A percentile compares a stretch with the other conserved stretches of the same genome.
These are phyloP conservation scores for Exophiala oligosperma DNA, from an alignment of 2,329 filamentous ascomycete species.

Conservation along the genomic window DNA sequence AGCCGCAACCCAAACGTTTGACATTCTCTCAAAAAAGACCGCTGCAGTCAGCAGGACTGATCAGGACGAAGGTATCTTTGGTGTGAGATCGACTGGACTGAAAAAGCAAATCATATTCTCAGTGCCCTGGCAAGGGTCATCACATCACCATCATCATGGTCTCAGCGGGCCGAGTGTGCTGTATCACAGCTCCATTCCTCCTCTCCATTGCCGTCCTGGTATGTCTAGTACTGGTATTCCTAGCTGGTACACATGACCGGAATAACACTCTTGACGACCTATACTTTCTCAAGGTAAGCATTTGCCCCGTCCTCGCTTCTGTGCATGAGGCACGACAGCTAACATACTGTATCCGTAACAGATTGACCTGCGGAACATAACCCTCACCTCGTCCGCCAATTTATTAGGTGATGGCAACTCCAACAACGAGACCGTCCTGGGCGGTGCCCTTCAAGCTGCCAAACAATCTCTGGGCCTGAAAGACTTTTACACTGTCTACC, in stretches of 20 bases:
- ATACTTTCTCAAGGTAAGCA: slow-evolving; percentile 55
- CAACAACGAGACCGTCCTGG: slow-evolving; percentile 35
- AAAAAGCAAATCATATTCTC: background rate
- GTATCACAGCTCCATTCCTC: slow-evolving; percentile 82
- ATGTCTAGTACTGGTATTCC: slow-evolving; percentile 60
- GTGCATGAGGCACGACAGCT: slow-evolving; percentile 2
- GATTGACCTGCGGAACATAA: slow-evolving; percentile 64
- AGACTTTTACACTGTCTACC: slow-evolving; percentile 75
- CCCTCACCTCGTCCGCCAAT: slow-evolving; percentile 45
- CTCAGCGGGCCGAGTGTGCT: slow-evolving; percentile 75
- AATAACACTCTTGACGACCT: slow-evolving; percentile 49
- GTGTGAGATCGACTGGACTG: background rate
- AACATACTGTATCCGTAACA: slow-evolving; percentile 44
- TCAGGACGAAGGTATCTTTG: too few species aligned
- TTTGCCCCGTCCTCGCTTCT: background rate
- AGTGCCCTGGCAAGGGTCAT: background rate
- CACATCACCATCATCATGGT: slow-evolving; percentile 52
- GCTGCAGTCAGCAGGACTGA: background rate
- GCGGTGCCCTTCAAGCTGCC: slow-evolving; percentile 37
- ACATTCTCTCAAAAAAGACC: background rate
- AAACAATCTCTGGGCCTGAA: slow-evolving; percentile 58
- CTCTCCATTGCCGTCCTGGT: slow-evolving; percentile 77
- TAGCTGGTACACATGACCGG: slow-evolving; percentile 56
- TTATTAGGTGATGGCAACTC: slow-evolving; percentile 19
- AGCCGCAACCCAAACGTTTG: too few species aligned